Base-by-base conservation (phyloP, 2,329 filamentous ascomycete species). In the Pseudocercospora musae region DNA sequence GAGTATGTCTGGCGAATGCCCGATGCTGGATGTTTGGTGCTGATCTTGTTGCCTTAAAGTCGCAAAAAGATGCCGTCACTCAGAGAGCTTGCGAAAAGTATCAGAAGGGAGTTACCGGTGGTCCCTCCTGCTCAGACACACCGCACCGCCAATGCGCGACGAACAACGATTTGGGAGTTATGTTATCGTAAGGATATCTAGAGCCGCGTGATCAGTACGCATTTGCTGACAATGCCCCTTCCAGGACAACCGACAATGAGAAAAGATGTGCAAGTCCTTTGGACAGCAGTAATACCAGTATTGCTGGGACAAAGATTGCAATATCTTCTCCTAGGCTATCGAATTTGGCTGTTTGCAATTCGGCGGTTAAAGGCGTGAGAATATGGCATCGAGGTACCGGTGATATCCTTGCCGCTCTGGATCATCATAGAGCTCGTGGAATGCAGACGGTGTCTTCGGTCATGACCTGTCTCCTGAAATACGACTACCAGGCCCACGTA, bases 281-380 rank as follows among this genome's bases (percentile, higher is more conserved):
- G 52, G 52, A 5, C 23, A 33, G 23, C 52, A 55, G 52, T 55
- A 55, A 21, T 55, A 55, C 18, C 52, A 55, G 52, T 55, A 33
- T n/a, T 55, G 52, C 21, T 37, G 52, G 52, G 21, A 55, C 29
- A 55, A 55, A 25, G 23, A 52, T n/a, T 52, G 49, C 18, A 52
- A 52, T 29, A 23, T 52, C 13, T 2, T 52, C 23, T 52, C 21
- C 49, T 52, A 25, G 11, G 10, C 9, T 7, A 52, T 11, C 40
- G 11, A 44, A 44, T 2, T 44, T 31, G 29, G 13, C 29, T 31
- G 10, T 2, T 31, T 31, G 29, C 29, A 11, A 31, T 10, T 31
- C 29, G 10, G 29, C 29, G 29, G 9, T 11, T 31, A 11, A 31
- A 31, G 29, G 1, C 29, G 29, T 31, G 10, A 31, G 4, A 2